phyloP scores from a whole-genome alignment of 768 basidiomycete genomes.

The Pleurotus tuber-regium region DNA sequence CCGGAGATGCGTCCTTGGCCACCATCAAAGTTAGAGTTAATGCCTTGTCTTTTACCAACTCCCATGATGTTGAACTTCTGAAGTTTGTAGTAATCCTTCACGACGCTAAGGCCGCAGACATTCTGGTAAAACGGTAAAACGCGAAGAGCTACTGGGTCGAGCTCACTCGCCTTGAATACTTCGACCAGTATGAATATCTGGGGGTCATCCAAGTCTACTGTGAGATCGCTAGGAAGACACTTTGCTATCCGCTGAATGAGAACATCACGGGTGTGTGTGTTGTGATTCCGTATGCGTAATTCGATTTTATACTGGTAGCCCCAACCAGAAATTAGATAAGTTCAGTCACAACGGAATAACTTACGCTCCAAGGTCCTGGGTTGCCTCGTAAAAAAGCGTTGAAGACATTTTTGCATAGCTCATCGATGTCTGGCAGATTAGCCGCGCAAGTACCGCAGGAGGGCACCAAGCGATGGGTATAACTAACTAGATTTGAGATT shows the following conservation, averaged over 20 bases:
- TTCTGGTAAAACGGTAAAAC: conserved; percentile 42
- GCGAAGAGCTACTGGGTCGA: not conserved
- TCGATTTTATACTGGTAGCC: conserved; percentile 75
- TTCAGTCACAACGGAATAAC: not conserved
- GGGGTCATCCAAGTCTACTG: conserved; percentile 66
- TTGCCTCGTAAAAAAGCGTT: conserved; percentile 48
- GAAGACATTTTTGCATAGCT: conserved; percentile 56
- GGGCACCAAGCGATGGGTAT: conserved; percentile 69
- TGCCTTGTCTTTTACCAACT: conserved; percentile 53
- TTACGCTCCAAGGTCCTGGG: conserved; percentile 18
- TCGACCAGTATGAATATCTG: conserved; percentile 77
- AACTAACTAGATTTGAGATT: conserved; percentile 35
- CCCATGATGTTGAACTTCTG: conserved; percentile 82
- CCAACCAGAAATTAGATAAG: not conserved
- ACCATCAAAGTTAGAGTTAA: conserved; percentile 28
- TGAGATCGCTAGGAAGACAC: conserved; percentile 66
- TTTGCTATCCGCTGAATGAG: conserved; percentile 69
- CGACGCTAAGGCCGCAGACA: conserved; percentile 72
- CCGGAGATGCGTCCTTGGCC: conserved; percentile 17
- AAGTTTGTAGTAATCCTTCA: conserved; percentile 66
- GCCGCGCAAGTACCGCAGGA: conserved; percentile 67
- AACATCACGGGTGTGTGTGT: conserved; percentile 53
- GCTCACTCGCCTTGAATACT: conserved; percentile 67
- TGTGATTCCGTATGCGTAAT: conserved; percentile 72
- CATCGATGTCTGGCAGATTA: conserved; percentile 65